phyloP scores from a whole-genome alignment of 345 rosid genomes.

The Moricandia arvensis region DNA sequence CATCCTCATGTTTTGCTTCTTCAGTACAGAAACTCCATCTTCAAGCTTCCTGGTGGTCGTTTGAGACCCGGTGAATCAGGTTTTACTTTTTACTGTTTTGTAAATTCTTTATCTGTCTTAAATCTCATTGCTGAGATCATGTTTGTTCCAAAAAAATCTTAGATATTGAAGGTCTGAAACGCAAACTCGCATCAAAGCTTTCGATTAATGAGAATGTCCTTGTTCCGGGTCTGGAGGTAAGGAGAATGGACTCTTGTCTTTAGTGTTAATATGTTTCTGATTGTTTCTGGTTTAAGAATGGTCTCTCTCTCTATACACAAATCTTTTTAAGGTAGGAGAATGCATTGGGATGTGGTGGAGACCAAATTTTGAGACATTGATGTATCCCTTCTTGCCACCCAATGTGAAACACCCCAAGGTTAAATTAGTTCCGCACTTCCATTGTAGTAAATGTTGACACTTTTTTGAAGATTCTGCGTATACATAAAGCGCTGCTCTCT shows the following conservation, averaged over 20 bases:
- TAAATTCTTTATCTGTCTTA: neutral
- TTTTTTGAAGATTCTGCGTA: neutral
- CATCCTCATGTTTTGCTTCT: conserved; percentile 80
- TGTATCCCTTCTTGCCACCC: conserved; percentile 68
- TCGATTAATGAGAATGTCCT: conserved; percentile 39
- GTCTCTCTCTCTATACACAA: neutral
- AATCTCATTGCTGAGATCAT: neutral
- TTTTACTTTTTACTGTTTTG: conserved; percentile 23
- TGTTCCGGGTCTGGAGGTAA: conserved; percentile 67
- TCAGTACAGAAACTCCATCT: conserved; percentile 64
- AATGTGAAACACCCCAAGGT: conserved; percentile 70
- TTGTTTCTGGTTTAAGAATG: neutral
- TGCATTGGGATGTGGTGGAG: conserved; percentile 95
- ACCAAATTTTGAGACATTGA: conserved; percentile 65
- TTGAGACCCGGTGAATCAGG: conserved; percentile 82
- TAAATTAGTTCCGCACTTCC: neutral
- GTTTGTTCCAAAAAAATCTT: neutral
- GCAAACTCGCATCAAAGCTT: conserved; percentile 76
- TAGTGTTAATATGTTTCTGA: neutral
- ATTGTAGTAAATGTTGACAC: neutral
- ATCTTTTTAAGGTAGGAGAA: conserved; percentile 83
- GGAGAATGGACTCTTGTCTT: neutral
- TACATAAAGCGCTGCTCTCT: neutral
- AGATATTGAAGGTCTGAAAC: conserved; percentile 72
- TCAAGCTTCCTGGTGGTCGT: conserved; percentile 87